Evolutionary conservation across 2,329 filamentous ascomycete species (phyloP).

Genomic region (Rhynchosporium graminicola): DNA sequence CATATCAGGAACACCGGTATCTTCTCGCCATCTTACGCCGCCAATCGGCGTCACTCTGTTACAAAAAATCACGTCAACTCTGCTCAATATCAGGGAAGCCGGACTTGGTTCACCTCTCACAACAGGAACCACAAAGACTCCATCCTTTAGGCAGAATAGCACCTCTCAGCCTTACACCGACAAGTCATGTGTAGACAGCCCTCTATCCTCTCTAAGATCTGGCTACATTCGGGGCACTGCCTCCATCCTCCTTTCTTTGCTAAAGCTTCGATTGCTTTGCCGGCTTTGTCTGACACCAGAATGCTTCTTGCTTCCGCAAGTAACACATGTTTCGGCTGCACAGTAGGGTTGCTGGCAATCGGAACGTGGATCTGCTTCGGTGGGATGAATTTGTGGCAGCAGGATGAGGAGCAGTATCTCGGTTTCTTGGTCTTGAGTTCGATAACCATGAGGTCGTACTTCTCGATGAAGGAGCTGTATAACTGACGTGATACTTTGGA

Average conservation of each 20-base stretch:
- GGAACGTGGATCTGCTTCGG: constrained; percentile 31
- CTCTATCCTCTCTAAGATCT: constrained; percentile 34
- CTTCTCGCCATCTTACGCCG: not conserved
- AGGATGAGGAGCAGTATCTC: constrained; percentile 32
- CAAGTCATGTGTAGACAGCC: constrained; percentile 41
- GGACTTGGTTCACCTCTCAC: constrained; percentile 1
- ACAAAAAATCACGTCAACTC: constrained; percentile 13
- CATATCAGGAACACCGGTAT: constrained; percentile 3
- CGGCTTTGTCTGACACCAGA: constrained; percentile 35
- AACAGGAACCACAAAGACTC: constrained; percentile 21
- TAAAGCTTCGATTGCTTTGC: constrained; percentile 29
- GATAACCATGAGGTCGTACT: constrained; percentile 32
- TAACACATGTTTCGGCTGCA: constrained; percentile 29
- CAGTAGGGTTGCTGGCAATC: constrained; percentile 30
- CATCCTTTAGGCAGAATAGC: constrained; percentile 35
- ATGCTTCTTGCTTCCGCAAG: constrained; percentile 32
- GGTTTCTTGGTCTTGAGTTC: constrained; percentile 37
- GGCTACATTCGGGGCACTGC: constrained; percentile 34
- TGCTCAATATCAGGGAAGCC: not conserved
- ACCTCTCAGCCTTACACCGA: constrained; percentile 36
- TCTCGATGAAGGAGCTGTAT: constrained; percentile 21
- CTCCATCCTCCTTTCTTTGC: constrained; percentile 36
- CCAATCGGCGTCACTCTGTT: constrained; percentile 1
- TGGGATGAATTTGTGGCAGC: constrained; percentile 36
- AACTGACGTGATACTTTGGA: constrained; percentile 3